Evolutionary conservation across 129 eudicot genomes (phyloP), one percentile per base, ranked within the genome.

Genomic region (Arctium minus): DNA sequence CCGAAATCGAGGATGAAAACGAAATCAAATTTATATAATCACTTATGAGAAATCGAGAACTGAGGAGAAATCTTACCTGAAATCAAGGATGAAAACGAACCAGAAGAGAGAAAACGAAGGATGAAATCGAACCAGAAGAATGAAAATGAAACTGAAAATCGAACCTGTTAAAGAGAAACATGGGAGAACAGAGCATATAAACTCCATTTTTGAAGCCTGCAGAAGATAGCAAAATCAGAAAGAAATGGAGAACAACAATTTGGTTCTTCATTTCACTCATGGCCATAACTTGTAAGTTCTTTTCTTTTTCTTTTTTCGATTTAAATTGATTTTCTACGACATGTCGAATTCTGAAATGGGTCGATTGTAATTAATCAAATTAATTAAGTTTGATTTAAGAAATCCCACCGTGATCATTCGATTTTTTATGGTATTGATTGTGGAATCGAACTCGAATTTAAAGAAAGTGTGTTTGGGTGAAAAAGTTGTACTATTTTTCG

Each of bases 211-310:
- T 81, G 33, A 60, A 38, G 15, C 9, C 35, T 37, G 64, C 44
- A 81, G 79, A 81, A 56, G 79, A 81, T 60, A 6, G 8, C 64
- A 81, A 27, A 81, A 73, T 3, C 22, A 64, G 12, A 69, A 72
- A 37, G 0, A 81, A 18, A 73, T 81, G 84, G 84, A 81, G 42
- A 81, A 12, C 65, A 56, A 38, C 64, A 3, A 73, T 73, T 39
- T 73, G 64, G 73, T 73, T 81, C 42, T 50, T 73, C 44, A 73
- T 74, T 73, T 81, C 84, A 60, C 44, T 81, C 64, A 73, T 68
- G 29, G 73, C 79, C 10, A 50, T 81, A 13, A 39, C 31, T 60
- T 73, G 84, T 81, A 81, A 73, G 84, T 73, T 7, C 29, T 37
- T 29, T 33, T 27, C 2, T 7, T 6, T 67, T 9, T 36, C 18